A percentile compares a stretch with the other conserved stretches of the same genome.
These are phyloP conservation scores for Fusarium sp. DNA, from an alignment of 2,329 filamentous ascomycete species.

Conservation along the genomic window DNA sequence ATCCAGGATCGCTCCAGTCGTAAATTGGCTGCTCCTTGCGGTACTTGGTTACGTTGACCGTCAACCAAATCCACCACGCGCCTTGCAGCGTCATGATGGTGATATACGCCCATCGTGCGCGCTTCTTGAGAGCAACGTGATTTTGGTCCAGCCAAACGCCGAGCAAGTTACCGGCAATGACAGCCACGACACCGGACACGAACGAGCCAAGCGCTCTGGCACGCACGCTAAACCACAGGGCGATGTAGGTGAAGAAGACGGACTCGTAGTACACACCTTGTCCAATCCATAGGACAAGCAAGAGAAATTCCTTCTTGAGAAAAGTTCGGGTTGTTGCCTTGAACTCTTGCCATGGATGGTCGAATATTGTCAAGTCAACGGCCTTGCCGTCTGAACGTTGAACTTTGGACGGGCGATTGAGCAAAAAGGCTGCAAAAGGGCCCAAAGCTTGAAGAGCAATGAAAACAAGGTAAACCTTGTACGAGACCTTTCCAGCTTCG, in stretches of 20 bases:
- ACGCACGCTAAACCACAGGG: constrained; percentile 75
- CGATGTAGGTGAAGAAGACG: constrained; percentile 59
- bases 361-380: constrained; percentile 67
- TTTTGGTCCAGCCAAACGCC: constrained; percentile 70
- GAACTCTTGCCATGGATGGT: constrained; percentile 67
- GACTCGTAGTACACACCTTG: constrained; percentile 75
- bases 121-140: constrained; percentile 61
- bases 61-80: constrained; percentile 77
- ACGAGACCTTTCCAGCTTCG: constrained; percentile 71
- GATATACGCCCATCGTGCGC: constrained; percentile 65
- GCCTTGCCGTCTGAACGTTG: constrained; percentile 71
- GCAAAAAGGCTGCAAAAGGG: constrained; percentile 68
- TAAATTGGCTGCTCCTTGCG: constrained; percentile 65
- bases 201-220: constrained; percentile 72
- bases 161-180: constrained; percentile 71
- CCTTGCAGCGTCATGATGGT: constrained; percentile 68
- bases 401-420: constrained; percentile 69
- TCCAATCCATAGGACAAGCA: constrained; percentile 72
- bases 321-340: constrained; percentile 68
- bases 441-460: constrained; percentile 73
- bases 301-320: constrained; percentile 67
- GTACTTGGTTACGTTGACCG: constrained; percentile 71
- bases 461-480: constrained; percentile 74
- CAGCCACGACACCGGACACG: constrained; percentile 72
- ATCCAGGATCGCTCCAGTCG: constrained; percentile 73